Percentiles rank a stretch among this genome's conserved stretches.
phyloP scores from a whole-genome alignment of 1,284 basidiomycete species.

The Microbotryum lychnidis-dioicae region DNA sequence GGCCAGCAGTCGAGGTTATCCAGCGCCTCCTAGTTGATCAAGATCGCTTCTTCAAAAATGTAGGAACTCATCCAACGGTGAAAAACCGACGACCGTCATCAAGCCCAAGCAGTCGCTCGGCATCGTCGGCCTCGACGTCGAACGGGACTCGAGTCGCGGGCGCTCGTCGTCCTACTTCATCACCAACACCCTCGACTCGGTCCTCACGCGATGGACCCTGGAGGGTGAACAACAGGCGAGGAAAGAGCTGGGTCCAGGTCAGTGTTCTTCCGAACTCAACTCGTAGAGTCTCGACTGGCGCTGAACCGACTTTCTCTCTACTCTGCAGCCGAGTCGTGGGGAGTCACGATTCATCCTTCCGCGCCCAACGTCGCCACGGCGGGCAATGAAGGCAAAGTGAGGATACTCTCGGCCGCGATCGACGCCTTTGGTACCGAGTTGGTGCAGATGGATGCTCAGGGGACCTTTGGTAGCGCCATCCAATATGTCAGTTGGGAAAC shows the following conservation, averaged over 20 bases:
- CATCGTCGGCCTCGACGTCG: conserved; percentile 28
- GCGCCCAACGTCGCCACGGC: conserved; percentile 23
- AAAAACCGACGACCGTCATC: conserved; percentile 12
- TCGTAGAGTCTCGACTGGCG: too few relatives aligned
- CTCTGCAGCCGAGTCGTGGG: conserved; percentile 25
- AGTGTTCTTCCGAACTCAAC: neutral
- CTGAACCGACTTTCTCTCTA: neutral
- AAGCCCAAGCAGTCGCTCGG: conserved; percentile 21
- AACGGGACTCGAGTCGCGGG: conserved; percentile 10
- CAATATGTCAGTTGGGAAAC: conserved; percentile 20
- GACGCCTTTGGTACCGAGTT: conserved; percentile 32
- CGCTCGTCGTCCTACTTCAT: conserved; percentile 18
- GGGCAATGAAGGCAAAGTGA: conserved; percentile 24
- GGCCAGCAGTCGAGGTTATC: neutral
- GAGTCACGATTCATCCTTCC: conserved; percentile 25
- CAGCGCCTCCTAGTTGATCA: neutral
- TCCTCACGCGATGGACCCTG: conserved; percentile 23
- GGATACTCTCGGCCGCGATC: conserved; percentile 21
- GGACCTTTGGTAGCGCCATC: conserved; percentile 27
- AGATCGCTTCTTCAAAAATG: too few relatives aligned
- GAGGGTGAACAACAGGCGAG: conserved; percentile 19
- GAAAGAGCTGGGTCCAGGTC: conserved; percentile 26
- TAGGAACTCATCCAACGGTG: conserved; percentile 15
- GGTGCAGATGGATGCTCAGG: conserved; percentile 21
- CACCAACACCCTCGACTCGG: conserved; percentile 27